A percentile compares a stretch with the other conserved stretches of the same genome.
Conservation (phyloP, 2,329 filamentous ascomycete species). For the Dryadomyces quercus-mongolicae region DNA sequence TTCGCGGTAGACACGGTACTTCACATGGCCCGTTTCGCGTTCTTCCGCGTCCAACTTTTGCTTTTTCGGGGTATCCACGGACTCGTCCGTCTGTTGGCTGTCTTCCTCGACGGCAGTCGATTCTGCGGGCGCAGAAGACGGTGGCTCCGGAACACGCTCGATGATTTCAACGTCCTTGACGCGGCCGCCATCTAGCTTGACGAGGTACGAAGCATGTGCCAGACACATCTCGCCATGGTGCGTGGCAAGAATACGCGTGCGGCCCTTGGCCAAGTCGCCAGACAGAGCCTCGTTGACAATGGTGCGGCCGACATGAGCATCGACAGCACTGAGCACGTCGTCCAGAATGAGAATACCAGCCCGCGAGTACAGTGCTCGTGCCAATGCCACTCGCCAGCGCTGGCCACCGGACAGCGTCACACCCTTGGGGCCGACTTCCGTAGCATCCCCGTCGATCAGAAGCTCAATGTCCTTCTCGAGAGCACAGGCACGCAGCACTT, state of each 20-base stretch:
- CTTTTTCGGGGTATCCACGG: background rate
- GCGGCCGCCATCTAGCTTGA: conserved; percentile 17
- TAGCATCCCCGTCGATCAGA: conserved; percentile 28
- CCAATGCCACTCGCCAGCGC: conserved; percentile 31
- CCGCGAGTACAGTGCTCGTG: conserved; percentile 31
- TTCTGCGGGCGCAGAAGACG: no score
- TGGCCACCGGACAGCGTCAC: conserved; percentile 33
- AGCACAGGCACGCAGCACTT: conserved; percentile 32
- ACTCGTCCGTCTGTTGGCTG: no score
- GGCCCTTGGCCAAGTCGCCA: conserved; percentile 33
- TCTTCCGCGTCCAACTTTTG: conserved; percentile 16
- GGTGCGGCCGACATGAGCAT: conserved; percentile 28
- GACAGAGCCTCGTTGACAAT: conserved; percentile 40
- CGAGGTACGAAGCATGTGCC: conserved; percentile 18
- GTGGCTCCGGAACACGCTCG: conserved; percentile 3
- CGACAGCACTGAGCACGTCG: conserved; percentile 38
- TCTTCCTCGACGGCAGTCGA: no score
- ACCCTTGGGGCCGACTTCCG: conserved; percentile 29
- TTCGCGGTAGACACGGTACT: conserved; percentile 21
- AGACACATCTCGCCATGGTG: conserved; percentile 28
- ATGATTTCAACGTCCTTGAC: conserved; percentile 15
- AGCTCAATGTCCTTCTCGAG: conserved; percentile 30
- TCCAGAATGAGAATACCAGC: conserved; percentile 33
- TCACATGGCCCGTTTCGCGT: conserved; percentile 21
- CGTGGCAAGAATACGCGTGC: conserved; percentile 53